Evolutionary conservation across 768 basidiomycete genomes (phyloP).

Genomic region (Cystobasidium onofrii): DNA sequence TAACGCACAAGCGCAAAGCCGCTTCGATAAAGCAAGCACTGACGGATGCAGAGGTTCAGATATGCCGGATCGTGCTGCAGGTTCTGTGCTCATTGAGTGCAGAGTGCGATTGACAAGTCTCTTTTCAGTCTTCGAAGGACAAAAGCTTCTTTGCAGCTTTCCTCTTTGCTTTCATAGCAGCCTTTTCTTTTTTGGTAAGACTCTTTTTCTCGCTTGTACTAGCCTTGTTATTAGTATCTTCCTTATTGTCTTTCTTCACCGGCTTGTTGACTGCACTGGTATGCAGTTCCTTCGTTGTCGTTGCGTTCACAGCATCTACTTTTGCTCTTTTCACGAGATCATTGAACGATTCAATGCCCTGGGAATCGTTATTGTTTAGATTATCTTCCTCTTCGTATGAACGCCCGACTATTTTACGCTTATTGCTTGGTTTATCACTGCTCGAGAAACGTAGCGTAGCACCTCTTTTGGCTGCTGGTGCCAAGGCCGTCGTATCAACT

Average conservation of each 20-base stretch:
- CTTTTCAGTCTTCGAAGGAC: conserved; percentile 22
- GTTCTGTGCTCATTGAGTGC: no score
- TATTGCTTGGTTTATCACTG: conserved; percentile 12
- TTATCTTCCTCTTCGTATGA: conserved; percentile 4
- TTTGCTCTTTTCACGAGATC: conserved; percentile 28
- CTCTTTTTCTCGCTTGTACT: background rate
- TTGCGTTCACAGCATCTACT: background rate
- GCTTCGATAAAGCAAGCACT: no score
- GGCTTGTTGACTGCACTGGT: background rate
- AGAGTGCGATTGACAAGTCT: no score
- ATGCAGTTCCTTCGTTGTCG: background rate
- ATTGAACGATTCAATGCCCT: background rate
- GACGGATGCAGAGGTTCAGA: no score
- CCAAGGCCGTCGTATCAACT: background rate
- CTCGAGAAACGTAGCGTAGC: conserved; percentile 25
- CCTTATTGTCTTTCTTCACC: background rate
- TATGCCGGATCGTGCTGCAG: no score
- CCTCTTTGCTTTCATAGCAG: conserved; percentile 28
- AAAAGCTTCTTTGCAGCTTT: conserved; percentile 26
- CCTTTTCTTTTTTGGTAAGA: conserved; percentile 26
- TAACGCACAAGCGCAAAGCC: no score
- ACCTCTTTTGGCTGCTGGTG: conserved; percentile 9
- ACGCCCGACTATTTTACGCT: conserved; percentile 6
- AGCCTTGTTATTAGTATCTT: background rate
- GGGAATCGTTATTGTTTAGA: background rate